Evolutionary conservation across 768 basidiomycete species (phyloP).

Genomic region (Rhizopogon salebrosus): DNA sequence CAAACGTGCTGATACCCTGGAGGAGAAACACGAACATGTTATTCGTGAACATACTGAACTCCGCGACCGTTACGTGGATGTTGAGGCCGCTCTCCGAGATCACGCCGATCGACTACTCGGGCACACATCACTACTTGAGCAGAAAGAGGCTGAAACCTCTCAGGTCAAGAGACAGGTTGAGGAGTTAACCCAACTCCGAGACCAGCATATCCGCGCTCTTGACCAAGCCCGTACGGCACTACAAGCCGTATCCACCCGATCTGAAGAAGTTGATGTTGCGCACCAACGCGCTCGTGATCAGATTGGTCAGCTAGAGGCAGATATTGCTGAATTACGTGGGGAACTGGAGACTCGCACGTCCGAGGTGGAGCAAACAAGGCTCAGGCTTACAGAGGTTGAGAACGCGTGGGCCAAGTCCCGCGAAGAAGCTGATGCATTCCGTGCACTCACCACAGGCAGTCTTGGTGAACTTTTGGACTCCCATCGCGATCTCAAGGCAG

Average conservation of each 20-base stretch:
- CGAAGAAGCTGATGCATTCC: constrained; percentile 88
- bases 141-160: constrained; percentile 73
- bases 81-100: constrained; percentile 69
- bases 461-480: constrained; percentile 85
- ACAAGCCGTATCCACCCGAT: constrained; percentile 66
- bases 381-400: constrained; percentile 73
- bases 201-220: constrained; percentile 82
- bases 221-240: constrained; percentile 83
- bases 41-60: constrained; percentile 65
- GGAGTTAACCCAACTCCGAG: constrained; percentile 62
- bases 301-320: constrained; percentile 65
- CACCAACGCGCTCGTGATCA: constrained; percentile 68
- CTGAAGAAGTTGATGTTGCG: constrained; percentile 73
- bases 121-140: constrained; percentile 70
- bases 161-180: constrained; percentile 63
- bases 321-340: constrained; percentile 71
- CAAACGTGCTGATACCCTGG: constrained; percentile 70
- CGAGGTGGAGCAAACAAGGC: constrained; percentile 68
- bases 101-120: constrained; percentile 69
- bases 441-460: constrained; percentile 79
- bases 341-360: constrained; percentile 74
- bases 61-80: constrained; percentile 51
- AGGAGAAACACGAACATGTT: constrained; percentile 61
- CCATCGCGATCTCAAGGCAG: constrained; percentile 78
- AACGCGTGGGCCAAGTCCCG: constrained; percentile 89